phyloP scores from a whole-genome alignment of 768 basidiomycete genomes.

The Candolleomyces aberdarensis region DNA sequence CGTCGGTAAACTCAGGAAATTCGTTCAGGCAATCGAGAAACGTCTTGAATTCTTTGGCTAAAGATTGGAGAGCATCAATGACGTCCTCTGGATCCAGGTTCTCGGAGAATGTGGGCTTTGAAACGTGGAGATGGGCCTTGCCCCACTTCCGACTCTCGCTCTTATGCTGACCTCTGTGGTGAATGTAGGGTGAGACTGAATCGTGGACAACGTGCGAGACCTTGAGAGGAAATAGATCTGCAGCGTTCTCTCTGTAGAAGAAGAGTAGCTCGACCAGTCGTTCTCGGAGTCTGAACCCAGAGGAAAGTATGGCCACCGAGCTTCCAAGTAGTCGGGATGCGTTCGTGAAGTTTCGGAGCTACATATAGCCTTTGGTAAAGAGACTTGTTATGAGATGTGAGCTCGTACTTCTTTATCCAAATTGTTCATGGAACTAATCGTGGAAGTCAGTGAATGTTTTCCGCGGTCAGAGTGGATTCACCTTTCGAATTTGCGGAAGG shows the following conservation, averaged over 20 bases:
- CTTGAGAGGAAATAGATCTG: conserved; percentile 72
- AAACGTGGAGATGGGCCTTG: conserved; percentile 44
- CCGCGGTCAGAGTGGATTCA: conserved; percentile 26
- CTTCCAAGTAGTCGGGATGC: conserved; percentile 75
- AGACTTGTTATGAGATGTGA: neutral
- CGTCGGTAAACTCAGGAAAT: conserved; percentile 76
- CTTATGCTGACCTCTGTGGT: conserved; percentile 25
- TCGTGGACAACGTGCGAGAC: conserved; percentile 43
- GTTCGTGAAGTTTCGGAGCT: conserved; percentile 76
- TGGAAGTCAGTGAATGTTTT: neutral
- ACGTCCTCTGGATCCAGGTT: conserved; percentile 63
- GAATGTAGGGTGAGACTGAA: conserved; percentile 26
- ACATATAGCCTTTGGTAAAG: conserved; percentile 1
- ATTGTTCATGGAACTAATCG: conserved; percentile 50
- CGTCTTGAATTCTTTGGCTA: conserved; percentile 62
- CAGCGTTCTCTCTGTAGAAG: conserved; percentile 73
- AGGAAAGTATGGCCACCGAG: conserved; percentile 74
- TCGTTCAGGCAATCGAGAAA: conserved; percentile 73
- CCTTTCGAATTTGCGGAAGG: conserved; percentile 64
- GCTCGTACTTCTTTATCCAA: conserved; percentile 59
- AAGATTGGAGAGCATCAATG: conserved; percentile 57
- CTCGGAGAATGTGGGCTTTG: conserved; percentile 51
- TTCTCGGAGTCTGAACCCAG: conserved; percentile 67
- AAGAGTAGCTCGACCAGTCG: conserved; percentile 65
- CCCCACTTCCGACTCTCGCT: conserved; percentile 28